Base-by-base conservation (phyloP, 257 asterid genomes). In the Ilex aquifolium region DNA sequence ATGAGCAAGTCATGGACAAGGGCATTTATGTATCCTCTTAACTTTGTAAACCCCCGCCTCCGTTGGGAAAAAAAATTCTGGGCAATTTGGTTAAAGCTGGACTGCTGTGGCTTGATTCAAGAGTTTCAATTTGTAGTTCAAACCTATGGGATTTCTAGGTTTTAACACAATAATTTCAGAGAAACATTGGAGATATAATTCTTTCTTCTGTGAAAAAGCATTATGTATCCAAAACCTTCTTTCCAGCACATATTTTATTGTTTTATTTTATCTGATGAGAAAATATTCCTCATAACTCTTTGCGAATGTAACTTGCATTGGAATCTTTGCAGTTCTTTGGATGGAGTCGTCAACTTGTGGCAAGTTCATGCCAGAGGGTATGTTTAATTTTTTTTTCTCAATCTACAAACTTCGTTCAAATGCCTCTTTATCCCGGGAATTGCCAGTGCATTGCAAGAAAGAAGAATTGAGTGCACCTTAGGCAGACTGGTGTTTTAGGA, bases 261-360 rank as follows among this genome's bases (percentile, higher is more conserved):
- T 36, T 36, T 8, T 4, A 36, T 36, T 36, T 36, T 36, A 36
- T 36, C 7, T 36, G 7, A 8, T 36, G 42, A 36, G 8, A 36
- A 36, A 36, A 36, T 36, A 7, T 36, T 36, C 8, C 42, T 4
- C 8, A 36, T 36, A 4, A 36, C 42, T 36, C 42, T 36, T 36
- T 36, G 5, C 42, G 42, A 49, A 49, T 49, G 5, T 49, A 15
- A 11, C 5, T 49, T 53, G 27, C 30, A 53, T 53, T 77, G 57
- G 56, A 59, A 71, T 16, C 67, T 75, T 56, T 74, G 75, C 97
- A 92, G 99, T 77, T 91, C 99, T 4, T 73, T 92, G 87, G 97
- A 92, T 72, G 99, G 97, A 73, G 59, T 78, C 42, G 84, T 90
- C 78, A 92, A 92, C 76, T 72, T 92, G 74, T 92, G 99, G 99